Evolutionary conservation across 305 asterid species (phyloP), one percentile per base, ranked within the genome.

Genomic region (Ruellia speciosa): DNA sequence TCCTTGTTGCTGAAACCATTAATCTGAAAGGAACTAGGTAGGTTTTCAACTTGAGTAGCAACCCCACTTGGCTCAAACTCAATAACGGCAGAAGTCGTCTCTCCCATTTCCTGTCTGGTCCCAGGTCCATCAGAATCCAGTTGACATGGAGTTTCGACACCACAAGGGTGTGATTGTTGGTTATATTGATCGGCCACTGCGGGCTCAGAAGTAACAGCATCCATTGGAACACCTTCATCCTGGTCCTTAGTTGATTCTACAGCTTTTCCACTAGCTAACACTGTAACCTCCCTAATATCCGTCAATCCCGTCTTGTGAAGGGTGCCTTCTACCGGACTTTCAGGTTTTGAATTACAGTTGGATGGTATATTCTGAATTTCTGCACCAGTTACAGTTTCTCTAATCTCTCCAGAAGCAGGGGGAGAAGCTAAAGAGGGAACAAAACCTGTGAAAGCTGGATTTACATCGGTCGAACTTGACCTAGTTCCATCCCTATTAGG

Each of bases 401-500:
- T 70, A 33, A 66, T 75, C 66, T 81, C 94, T 62, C 66, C 77
- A 47, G 73, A 59, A 50, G 71, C 82, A 35, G 70, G 75, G 50
- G 62, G 75, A 61, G 84, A 68, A 68, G 96, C 71, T 58, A 84
- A 55, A 67, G 90, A 77, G 69, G 86, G 68, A 66, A 58, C 77
- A 49, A 73, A 79, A 60, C 65, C 56, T 33, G 75, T 86, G 66
- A 58, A 77, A 59, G 79, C 72, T 58, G 71, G 79, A 72, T 75
- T 76, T 56, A 75, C 73, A 60, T 82, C 94, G 49, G 74, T 62
- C 45, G 96, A 75, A 71, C 80, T 79, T 65, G 82, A 77, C 72
- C 80, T 79, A 67, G 78, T 68, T 68, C 77, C 83, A 62, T 89
- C 96, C 39, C 85, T 89, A 73, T 68, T 89, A 39, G 87, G 77